Conservation (phyloP, 139 green algal species). For the Micromonas commoda region DNA sequence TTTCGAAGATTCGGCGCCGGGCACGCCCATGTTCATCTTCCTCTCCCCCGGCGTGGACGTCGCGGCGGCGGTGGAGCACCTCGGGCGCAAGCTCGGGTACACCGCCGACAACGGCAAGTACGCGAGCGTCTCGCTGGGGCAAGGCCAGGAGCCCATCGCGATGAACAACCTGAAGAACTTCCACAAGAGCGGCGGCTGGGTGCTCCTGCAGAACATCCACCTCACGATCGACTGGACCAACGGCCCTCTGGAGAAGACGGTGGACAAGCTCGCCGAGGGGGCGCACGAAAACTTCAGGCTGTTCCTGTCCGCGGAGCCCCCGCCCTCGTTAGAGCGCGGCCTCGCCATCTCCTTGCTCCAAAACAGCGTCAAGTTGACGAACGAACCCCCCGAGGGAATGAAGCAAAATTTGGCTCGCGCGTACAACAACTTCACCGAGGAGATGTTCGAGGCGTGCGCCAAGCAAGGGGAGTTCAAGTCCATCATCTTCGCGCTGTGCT, state of each 20-base stretch:
- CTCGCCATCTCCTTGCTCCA: slow-evolving; percentile 75
- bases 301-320: slow-evolving; percentile 71
- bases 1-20: slow-evolving; percentile 52
- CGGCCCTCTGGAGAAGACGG: slow-evolving; percentile 68
- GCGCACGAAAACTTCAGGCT: slow-evolving; percentile 72
- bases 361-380: slow-evolving; percentile 82
- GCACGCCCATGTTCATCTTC: slow-evolving; percentile 72
- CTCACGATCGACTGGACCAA: slow-evolving; percentile 80
- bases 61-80: slow-evolving; percentile 62
- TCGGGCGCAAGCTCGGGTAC: slow-evolving; percentile 54
- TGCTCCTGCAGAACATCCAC: slow-evolving; percentile 86
- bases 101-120: slow-evolving; percentile 52
- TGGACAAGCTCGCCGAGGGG: slow-evolving; percentile 57
- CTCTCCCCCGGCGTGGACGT: slow-evolving; percentile 73
- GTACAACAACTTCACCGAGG: slow-evolving; percentile 64
- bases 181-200: slow-evolving; percentile 63
- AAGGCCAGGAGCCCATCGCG: slow-evolving; percentile 64
- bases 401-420: slow-evolving; percentile 72
- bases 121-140: slow-evolving; percentile 65
- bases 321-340: slow-evolving; percentile 61
- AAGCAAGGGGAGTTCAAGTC: slow-evolving; percentile 64
- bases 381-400: slow-evolving; percentile 78
- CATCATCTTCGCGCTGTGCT: slow-evolving; percentile 74
- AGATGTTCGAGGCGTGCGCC: slow-evolving; percentile 55
- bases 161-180: slow-evolving; percentile 68